Conservation (phyloP, 257 asterid genomes). For the Nicotiana tomentosiformis region DNA sequence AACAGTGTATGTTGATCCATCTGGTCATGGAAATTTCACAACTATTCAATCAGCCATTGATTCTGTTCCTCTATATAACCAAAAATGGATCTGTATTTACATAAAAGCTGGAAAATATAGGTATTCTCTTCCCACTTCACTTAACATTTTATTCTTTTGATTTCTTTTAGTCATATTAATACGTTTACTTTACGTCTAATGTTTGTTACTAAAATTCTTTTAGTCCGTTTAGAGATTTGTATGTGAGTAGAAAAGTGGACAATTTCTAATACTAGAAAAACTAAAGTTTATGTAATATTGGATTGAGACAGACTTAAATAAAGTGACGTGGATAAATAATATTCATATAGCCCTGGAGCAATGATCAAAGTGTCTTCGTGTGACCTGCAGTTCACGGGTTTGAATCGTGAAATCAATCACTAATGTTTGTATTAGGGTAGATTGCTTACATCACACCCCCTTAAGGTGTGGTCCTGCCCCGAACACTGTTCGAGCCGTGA, state of each 20-base stretch:
- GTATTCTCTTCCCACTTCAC: background rate
- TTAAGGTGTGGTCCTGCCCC: fast-evolving
- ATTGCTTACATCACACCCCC: no score
- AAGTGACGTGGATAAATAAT: background rate
- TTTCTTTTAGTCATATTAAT: background rate
- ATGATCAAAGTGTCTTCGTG: no score
- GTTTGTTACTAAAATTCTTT: background rate
- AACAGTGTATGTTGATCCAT: slow-evolving; percentile 7
- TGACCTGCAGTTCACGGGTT: no score
- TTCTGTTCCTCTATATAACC: background rate
- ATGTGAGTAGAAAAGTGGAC: background rate
- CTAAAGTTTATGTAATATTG: background rate
- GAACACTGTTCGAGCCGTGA: no score
- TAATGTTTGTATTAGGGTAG: no score
- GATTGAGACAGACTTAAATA: background rate
- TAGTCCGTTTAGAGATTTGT: background rate
- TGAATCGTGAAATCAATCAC: no score
- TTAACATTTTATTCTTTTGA: background rate
- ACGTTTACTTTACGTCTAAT: background rate
- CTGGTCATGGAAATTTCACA: background rate
- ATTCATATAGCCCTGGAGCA: background rate
- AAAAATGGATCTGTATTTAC: slow-evolving; percentile 11
- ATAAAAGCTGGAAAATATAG: slow-evolving; percentile 11
- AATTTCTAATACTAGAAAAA: background rate
- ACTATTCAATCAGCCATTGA: slow-evolving; percentile 19